Percentiles rank a stretch among this genome's conserved stretches.
phyloP scores from a whole-genome alignment of 257 asterid genomes.

The Echium plantagineum region DNA sequence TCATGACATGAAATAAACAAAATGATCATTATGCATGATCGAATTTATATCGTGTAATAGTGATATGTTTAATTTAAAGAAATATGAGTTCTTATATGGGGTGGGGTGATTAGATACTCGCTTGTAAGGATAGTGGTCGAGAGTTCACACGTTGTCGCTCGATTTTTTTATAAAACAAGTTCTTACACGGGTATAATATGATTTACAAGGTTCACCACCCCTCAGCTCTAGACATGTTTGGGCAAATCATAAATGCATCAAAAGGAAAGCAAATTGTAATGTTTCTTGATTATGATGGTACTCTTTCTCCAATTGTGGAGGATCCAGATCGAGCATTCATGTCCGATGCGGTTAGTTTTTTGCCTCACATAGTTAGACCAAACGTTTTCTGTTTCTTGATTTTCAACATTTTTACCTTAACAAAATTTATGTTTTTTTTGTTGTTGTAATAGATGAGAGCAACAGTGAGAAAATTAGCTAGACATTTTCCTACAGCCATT shows the following conservation, averaged over 20 bases:
- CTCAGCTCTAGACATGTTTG: constrained; percentile 77
- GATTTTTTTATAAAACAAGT: too few relatives aligned
- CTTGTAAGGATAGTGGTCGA: too few relatives aligned
- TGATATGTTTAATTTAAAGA: too few relatives aligned
- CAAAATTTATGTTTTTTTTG: not conserved
- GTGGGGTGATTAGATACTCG: too few relatives aligned
- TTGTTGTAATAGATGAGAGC: constrained; percentile 54
- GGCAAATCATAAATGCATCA: constrained; percentile 61
- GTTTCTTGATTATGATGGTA: constrained; percentile 90
- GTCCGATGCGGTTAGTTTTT: constrained; percentile 50
- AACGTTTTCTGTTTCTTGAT: not conserved
- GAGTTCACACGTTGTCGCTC: too few relatives aligned
- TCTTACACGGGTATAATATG: constrained; percentile 3
- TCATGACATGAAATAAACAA: too few relatives aligned
- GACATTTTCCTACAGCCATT: constrained; percentile 70
- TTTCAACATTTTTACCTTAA: not conserved
- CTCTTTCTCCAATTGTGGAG: constrained; percentile 88
- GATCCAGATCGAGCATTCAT: constrained; percentile 94
- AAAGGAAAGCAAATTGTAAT: constrained; percentile 85
- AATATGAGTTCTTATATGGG: too few relatives aligned
- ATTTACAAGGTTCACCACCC: constrained; percentile 58
- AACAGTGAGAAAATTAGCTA: constrained; percentile 63
- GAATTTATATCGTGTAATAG: too few relatives aligned
- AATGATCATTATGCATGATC: too few relatives aligned
- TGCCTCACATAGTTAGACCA: not conserved